Evolutionary conservation across 2,329 filamentous ascomycete species (phyloP).

Genomic region (Sarocladium brachiariae): DNA sequence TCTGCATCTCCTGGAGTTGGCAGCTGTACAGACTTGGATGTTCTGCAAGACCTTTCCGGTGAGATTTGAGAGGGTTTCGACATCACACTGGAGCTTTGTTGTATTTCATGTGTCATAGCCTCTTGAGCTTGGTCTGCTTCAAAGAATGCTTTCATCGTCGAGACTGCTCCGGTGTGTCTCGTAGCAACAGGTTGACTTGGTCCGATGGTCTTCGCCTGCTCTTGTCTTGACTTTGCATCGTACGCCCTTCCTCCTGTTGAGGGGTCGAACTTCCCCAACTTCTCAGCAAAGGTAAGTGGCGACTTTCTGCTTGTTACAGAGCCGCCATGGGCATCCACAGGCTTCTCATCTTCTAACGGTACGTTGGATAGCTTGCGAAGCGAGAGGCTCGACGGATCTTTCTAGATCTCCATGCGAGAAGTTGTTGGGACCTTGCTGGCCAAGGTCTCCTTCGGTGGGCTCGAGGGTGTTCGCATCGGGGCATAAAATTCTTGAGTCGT

Average conservation of each 20-base stretch:
- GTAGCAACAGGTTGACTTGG: constrained; percentile 15
- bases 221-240: not conserved
- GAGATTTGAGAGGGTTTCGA: not conserved
- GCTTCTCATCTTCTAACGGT: not conserved
- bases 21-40: not conserved
- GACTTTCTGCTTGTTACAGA: not conserved
- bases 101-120: not conserved
- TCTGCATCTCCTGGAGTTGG: not conserved
- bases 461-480: constrained; percentile 15
- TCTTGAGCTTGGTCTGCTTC: constrained; percentile 23
- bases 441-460: constrained; percentile 2
- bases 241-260: not conserved
- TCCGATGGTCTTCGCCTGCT: not conserved
- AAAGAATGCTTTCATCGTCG: constrained; percentile 47
- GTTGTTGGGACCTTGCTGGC: not conserved
- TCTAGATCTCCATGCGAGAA: constrained; percentile 3
- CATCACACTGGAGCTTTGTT: not conserved
- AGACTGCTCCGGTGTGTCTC: constrained; percentile 24
- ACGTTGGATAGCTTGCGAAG: not conserved
- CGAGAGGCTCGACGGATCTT: not conserved
- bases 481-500: constrained; percentile 20
- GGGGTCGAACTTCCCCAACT: constrained; percentile 1
- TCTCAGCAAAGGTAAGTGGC: constrained; percentile 1
- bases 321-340: not conserved
- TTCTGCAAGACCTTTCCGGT: not conserved